Base-by-base conservation (phyloP, 345 rosid genomes). In the Eucalyptus cloeziana region DNA sequence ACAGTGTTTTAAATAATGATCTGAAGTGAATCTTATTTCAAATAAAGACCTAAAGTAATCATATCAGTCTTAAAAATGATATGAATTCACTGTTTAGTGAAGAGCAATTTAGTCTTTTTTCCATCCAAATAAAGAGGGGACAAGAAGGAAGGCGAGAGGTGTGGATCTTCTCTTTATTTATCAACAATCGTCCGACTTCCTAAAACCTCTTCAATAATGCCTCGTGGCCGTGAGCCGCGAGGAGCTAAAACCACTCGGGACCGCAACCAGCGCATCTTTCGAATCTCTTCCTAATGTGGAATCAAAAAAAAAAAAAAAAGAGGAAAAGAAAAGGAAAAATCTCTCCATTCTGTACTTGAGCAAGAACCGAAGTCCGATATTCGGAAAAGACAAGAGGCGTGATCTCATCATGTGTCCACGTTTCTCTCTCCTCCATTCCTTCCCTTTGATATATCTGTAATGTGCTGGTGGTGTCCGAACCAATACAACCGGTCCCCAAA, bases 11-110 rank as follows among this genome's bases (percentile, higher is more conserved):
- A 52, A 52, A 52, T 52, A 19, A 52, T 7, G 0, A 0, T 19
- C 0, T 2, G 2, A 52, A 52, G 10, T 52, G 25, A 52, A 9
- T 1, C 8, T 52, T 19, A 52, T 19, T 52, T 52, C 8, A 52
- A 52, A 52, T 52, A 8, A 52, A 1, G 10, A 7, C 4, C 0
- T 52, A 19, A 51, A 52, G 10, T 52, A 19, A 52, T 19, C 10
- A 52, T 52, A 52, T 19, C 58, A 0, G 2, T 52, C 4, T 52
- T 1, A 5, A 52, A 19, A 52, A 52, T 2, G 10, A 52, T 52
- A 0, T 0, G 25, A 52, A 19, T 52, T 52, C 24, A 52, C 7
- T 3, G 9, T 52, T 19, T 19, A 52, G 10, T 1, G 24, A 52
- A 52, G 4, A 2, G 3, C 2, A 3, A 52, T 52, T 52, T 19